Evolutionary conservation across 495 filamentous ascomycete genomes (phyloP).

Genomic region (Astrothelium macrocarpum): DNA sequence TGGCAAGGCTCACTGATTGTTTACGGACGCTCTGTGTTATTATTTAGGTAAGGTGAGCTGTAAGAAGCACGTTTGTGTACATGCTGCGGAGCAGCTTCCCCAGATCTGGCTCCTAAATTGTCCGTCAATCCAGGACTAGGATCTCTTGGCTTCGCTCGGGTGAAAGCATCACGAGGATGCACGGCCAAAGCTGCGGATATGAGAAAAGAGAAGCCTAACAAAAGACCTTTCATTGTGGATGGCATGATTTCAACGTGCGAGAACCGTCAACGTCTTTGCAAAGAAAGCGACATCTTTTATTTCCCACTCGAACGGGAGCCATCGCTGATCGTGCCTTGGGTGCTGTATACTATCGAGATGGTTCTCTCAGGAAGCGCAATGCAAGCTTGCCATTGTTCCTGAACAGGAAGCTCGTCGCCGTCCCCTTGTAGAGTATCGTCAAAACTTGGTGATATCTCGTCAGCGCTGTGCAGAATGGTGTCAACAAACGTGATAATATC

Average conservation of each 20-base stretch:
- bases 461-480: neutral
- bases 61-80: constrained; percentile 2
- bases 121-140: neutral
- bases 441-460: too few relatives aligned
- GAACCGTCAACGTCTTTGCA: neutral
- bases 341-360: neutral
- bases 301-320: neutral
- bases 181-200: neutral
- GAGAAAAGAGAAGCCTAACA: neutral
- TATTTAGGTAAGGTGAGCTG: neutral
- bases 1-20: neutral
- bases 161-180: constrained; percentile 1
- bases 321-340: neutral
- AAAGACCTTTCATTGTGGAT: neutral
- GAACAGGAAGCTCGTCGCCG: neutral
- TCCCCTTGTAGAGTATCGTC: neutral
- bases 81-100: neutral
- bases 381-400: neutral
- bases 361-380: neutral
- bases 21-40: neutral
- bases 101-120: neutral
- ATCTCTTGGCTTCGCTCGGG: neutral
- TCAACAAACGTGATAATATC: constrained; percentile 1
- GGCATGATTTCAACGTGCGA: neutral
- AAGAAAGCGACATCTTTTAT: neutral